Conservation (phyloP, 73 alveolate species). For the Durusdinium trenchii region DNA sequence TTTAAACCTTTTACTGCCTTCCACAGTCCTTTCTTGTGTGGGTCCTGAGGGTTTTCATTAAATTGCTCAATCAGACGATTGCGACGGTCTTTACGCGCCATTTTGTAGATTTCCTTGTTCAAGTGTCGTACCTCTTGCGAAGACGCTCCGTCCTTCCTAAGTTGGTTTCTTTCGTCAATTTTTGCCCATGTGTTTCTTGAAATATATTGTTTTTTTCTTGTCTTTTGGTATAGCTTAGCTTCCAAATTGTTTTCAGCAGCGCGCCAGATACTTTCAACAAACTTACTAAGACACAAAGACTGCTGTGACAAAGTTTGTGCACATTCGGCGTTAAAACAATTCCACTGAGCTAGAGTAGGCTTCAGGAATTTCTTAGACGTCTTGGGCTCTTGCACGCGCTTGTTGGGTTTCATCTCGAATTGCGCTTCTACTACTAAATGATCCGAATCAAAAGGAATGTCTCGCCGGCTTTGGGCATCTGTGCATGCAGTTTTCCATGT, state of each 20-base stretch:
- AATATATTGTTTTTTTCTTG: conserved; percentile 20
- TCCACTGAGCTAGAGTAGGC: too few species aligned
- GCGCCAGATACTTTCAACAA: background rate
- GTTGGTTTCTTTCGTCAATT: conserved; percentile 35
- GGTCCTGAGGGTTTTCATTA: conserved; percentile 7
- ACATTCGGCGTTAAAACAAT: too few species aligned
- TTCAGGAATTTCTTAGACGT: too few species aligned
- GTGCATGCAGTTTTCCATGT: too few species aligned
- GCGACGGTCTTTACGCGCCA: background rate
- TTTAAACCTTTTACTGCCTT: conserved; percentile 1
- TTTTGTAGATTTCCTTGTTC: background rate
- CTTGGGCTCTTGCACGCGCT: too few species aligned
- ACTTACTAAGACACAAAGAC: too few species aligned
- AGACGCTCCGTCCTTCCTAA: conserved; percentile 1
- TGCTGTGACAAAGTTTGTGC: too few species aligned
- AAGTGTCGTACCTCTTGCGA: background rate
- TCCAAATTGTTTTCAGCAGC: conserved; percentile 31
- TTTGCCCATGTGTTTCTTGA: conserved; percentile 36
- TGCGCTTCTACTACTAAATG: too few species aligned
- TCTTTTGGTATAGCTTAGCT: background rate
- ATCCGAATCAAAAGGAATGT: too few species aligned
- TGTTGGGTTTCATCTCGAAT: too few species aligned
- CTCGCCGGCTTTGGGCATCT: too few species aligned
- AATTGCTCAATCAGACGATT: conserved; percentile 15
- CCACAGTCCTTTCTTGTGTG: conserved; percentile 35